A percentile compares a stretch with the other conserved stretches of the same genome.
Evolutionary conservation across 192 early-diverging fungal genomes (phyloP).

Genomic region (Coemansia sp.): DNA sequence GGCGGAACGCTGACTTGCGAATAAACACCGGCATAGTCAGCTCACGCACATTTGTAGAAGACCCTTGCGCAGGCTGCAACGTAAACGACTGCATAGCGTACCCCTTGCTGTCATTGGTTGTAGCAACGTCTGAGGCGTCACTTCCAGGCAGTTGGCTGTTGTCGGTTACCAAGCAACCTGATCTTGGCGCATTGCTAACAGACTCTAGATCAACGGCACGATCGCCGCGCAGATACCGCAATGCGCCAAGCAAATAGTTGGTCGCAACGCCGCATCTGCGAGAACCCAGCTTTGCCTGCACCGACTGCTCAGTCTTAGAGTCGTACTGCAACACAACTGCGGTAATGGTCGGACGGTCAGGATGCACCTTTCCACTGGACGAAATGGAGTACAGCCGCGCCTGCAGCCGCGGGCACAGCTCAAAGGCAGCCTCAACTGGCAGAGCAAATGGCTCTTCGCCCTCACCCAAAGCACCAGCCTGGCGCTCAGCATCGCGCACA

Average conservation of each 20-base stretch:
- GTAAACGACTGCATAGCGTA: slow-evolving; percentile 40
- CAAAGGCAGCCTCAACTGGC: slow-evolving; percentile 80
- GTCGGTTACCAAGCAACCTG: slow-evolving; percentile 17
- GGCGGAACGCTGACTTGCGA: slow-evolving; percentile 83
- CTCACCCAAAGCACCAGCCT: slow-evolving; percentile 18
- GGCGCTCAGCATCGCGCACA: slow-evolving; percentile 57
- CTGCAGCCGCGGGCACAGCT: slow-evolving; percentile 78
- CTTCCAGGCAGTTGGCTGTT: slow-evolving; percentile 9
- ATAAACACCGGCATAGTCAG: slow-evolving; percentile 74
- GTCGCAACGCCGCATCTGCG: slow-evolving; percentile 81
- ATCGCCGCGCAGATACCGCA: slow-evolving; percentile 51
- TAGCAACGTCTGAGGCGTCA: slow-evolving; percentile 24
- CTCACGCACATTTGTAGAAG: slow-evolving; percentile 6
- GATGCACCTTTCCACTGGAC: slow-evolving; percentile 77
- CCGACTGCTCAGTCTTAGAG: slow-evolving; percentile 18
- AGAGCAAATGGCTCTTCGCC: slow-evolving; percentile 53
- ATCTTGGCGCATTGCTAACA: slow-evolving; percentile 2
- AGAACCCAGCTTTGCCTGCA: slow-evolving; percentile 34
- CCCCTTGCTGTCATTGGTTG: slow-evolving; percentile 16
- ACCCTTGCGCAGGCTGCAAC: slow-evolving; percentile 21
- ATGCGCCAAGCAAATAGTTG: slow-evolving; percentile 77
- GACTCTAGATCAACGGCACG: slow-evolving; percentile 16
- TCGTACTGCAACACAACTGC: slow-evolving; percentile 85
- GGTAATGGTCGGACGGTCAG: slow-evolving; percentile 78
- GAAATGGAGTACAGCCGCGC: slow-evolving; percentile 97